A percentile compares a stretch with the other conserved stretches of the same genome.
phyloP scores from a whole-genome alignment of 2,329 filamentous ascomycete species.

The Colletotrichum neosansevieriae region DNA sequence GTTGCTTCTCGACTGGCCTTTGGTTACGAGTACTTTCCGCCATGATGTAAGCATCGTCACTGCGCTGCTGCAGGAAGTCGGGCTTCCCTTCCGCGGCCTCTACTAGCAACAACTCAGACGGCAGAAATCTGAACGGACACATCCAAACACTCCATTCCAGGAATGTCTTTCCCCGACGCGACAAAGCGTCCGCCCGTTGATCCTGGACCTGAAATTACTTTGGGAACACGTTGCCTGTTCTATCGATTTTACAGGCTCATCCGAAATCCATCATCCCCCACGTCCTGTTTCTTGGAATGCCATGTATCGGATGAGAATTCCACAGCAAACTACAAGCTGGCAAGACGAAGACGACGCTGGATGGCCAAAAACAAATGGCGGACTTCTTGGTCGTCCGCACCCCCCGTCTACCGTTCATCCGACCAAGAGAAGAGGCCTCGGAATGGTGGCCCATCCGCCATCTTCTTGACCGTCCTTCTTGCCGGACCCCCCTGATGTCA shows the following conservation, averaged over 20 bases:
- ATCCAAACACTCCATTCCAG: constrained; percentile 10
- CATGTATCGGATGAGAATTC: constrained; percentile 28
- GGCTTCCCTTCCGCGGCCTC: constrained; percentile 22
- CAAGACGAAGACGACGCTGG: constrained; percentile 14
- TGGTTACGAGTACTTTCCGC: constrained; percentile 3
- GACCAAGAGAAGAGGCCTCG: constrained; percentile 3
- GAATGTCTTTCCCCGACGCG: constrained; percentile 14
- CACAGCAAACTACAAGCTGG: constrained; percentile 1
- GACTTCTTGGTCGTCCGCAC: constrained; percentile 2
- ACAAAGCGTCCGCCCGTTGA: constrained; percentile 33
- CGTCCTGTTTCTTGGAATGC: constrained; percentile 33
- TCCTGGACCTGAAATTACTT: constrained; percentile 37
- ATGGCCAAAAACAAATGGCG: neutral
- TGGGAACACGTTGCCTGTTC: constrained; percentile 27
- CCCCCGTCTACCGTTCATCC: neutral
- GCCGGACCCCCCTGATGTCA: constrained; percentile 24
- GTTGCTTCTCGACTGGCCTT: neutral
- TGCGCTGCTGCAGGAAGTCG: constrained; percentile 19
- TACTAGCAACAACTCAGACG: constrained; percentile 26
- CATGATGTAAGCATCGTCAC: constrained; percentile 33
- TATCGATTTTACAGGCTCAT: constrained; percentile 31
- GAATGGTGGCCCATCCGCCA: constrained; percentile 1
- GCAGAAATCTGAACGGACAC: constrained; percentile 12
- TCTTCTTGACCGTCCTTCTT: constrained; percentile 15
- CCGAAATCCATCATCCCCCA: constrained; percentile 14